Percentiles rank a stretch among this genome's conserved stretches.
phyloP scores from a whole-genome alignment of 345 rosid species.

The Raphanus sativus region DNA sequence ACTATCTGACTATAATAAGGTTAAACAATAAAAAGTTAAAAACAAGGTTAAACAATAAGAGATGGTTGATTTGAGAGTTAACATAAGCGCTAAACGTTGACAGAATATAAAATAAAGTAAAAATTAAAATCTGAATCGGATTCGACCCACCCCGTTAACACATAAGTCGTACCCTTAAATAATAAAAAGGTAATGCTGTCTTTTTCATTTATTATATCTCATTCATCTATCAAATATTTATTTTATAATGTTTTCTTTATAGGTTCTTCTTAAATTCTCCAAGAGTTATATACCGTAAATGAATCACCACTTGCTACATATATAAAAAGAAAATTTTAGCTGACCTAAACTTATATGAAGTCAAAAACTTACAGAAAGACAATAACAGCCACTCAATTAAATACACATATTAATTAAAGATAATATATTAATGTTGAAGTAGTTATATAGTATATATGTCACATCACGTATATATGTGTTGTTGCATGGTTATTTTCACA shows the following conservation, averaged over 20 bases:
- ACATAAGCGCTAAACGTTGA: constrained; percentile 38
- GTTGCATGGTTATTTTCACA: constrained; percentile 41
- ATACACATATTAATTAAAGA: neutral
- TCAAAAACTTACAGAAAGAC: constrained; percentile 12
- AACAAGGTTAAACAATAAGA: constrained; percentile 20
- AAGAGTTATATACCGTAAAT: constrained; percentile 1
- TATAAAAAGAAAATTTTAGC: neutral
- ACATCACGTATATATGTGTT: constrained; percentile 34
- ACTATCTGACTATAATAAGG: constrained; percentile 18
- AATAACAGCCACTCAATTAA: constrained; percentile 20
- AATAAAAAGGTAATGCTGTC: constrained; percentile 36
- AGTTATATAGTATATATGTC: constrained; percentile 19
- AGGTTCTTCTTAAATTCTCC: constrained; percentile 27
- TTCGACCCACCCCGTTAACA: constrained; percentile 44
- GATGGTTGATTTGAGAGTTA: constrained; percentile 24
- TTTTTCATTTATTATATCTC: constrained; percentile 22
- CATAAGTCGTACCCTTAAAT: constrained; percentile 42
- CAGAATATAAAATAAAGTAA: constrained; percentile 30
- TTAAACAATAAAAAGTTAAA: constrained; percentile 14
- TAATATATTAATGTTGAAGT: constrained; percentile 8
- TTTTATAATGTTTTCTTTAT: constrained; percentile 28
- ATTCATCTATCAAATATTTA: constrained; percentile 11
- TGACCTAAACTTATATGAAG: constrained; percentile 12
- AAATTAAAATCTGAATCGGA: constrained; percentile 39
- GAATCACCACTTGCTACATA: constrained; percentile 28